phyloP scores from a whole-genome alignment of 768 basidiomycete species.

The Pleurotus tuoliensis region DNA sequence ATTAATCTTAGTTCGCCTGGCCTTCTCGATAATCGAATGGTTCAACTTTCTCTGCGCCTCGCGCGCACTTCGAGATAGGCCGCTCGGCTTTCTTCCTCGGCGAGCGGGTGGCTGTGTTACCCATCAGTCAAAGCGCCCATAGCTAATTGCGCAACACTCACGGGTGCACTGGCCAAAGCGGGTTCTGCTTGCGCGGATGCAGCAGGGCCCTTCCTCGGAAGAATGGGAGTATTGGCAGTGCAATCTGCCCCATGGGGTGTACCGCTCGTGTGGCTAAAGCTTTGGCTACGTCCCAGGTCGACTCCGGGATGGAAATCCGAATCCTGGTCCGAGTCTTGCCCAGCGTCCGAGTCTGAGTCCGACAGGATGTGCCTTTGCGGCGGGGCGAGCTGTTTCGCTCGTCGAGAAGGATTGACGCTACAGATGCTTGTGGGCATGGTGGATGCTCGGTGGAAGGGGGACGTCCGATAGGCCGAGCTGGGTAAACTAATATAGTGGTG shows the following conservation, averaged over 20 bases:
- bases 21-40: conserved; percentile 93
- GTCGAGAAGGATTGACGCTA: conserved; percentile 34
- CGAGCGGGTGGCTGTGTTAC: conserved; percentile 17
- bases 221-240: conserved; percentile 15
- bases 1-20: conserved; percentile 93
- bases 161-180: not conserved
- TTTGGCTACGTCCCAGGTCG: conserved; percentile 7
- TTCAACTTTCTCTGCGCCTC: conserved; percentile 90
- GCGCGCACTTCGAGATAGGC: conserved; percentile 69
- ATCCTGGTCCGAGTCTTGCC: conserved; percentile 6
- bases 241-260: not conserved
- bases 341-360: conserved; percentile 5
- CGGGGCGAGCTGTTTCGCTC: conserved; percentile 26
- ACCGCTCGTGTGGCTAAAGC: conserved; percentile 4
- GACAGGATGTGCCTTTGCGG: not conserved
- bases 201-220: conserved; percentile 16
- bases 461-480: not conserved
- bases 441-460: not conserved
- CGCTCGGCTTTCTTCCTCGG: conserved; percentile 72
- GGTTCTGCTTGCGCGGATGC: conserved; percentile 4
- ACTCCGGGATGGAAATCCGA: conserved; percentile 9
- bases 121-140: conserved; percentile 11
- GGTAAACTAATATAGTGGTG: conserved; percentile 2
- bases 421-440: conserved; percentile 11
- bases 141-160: conserved; percentile 8